Conservation (phyloP, 2,329 filamentous ascomycete species). For the Paracorniculantispora psalliotae region DNA sequence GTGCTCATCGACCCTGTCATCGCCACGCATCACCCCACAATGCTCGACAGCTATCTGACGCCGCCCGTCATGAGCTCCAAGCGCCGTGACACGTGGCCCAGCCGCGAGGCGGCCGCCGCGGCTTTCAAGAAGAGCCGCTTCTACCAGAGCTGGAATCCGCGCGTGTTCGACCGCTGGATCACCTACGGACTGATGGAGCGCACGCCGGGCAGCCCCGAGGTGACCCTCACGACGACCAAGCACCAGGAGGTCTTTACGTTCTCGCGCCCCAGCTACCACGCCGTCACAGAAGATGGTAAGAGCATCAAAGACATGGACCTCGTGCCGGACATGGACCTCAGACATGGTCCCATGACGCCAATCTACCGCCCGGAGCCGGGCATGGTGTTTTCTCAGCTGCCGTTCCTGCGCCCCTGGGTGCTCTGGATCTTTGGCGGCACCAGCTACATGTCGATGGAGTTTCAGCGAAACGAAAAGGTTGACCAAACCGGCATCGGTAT, state of each 20-base stretch:
- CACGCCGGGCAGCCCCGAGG: conserved; percentile 35
- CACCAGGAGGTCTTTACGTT: conserved; percentile 75
- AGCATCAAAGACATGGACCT: conserved; percentile 34
- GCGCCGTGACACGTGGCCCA: conserved; percentile 80
- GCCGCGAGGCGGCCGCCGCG: conserved; percentile 60
- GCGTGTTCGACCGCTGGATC: conserved; percentile 62
- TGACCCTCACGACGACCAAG: conserved; percentile 76
- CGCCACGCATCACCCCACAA: conserved; percentile 38
- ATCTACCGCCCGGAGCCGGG: conserved; percentile 65
- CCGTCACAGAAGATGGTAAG: conserved; percentile 33
- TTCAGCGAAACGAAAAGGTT: conserved; percentile 54
- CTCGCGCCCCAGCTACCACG: conserved; percentile 54
- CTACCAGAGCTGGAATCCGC: conserved; percentile 76
- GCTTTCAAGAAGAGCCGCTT: conserved; percentile 62
- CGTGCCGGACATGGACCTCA: conserved; percentile 42
- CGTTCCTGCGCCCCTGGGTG: conserved; percentile 56
- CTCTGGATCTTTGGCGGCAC: conserved; percentile 64
- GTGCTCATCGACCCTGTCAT: conserved; percentile 85
- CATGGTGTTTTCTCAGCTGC: conserved; percentile 52
- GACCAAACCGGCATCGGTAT: conserved; percentile 57
- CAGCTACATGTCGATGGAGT: conserved; percentile 51
- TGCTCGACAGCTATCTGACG: conserved; percentile 27
- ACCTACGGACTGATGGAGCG: conserved; percentile 68
- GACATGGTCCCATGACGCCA: conserved; percentile 36
- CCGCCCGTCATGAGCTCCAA: conserved; percentile 59